These are phyloP conservation scores for Tetraselmis chui DNA, from an alignment of 139 green algal genomes.

Conservation along the genomic window DNA sequence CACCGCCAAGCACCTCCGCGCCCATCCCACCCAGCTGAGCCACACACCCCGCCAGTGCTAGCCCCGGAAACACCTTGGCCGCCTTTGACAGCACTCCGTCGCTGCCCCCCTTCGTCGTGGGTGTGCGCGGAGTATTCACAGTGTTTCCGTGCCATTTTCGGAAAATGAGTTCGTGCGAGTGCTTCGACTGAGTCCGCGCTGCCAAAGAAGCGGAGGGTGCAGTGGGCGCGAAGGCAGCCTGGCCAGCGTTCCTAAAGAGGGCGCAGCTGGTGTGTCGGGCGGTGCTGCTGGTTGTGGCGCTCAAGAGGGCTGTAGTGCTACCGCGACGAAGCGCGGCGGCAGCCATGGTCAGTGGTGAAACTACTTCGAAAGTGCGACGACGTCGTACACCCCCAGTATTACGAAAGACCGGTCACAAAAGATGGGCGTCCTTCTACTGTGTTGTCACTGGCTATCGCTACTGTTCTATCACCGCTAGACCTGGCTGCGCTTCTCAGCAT, in stretches of 20 bases:
- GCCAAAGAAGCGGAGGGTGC: neutral
- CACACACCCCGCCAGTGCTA: neutral
- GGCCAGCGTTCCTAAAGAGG: neutral
- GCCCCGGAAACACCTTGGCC: neutral
- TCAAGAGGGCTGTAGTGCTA: neutral
- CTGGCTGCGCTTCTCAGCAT: no score
- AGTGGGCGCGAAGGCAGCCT: no score
- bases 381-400: no score
- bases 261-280: no score
- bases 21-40: neutral
- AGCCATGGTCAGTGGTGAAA: no score
- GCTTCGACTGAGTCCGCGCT: neutral
- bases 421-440: no score
- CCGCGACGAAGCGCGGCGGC: neutral
- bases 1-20: neutral
- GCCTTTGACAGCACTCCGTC: neutral
- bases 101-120: neutral
- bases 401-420: no score
- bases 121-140: neutral
- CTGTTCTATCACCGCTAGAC: no score
- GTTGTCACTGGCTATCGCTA: no score
- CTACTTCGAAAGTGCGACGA: no score
- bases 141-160: no score
- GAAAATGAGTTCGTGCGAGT: neutral
- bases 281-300: neutral